A percentile compares a stretch with the other conserved stretches of the same genome.
Evolutionary conservation across 164 flowering plant species (phyloP).

Genomic region (Magnolia sinica): DNA sequence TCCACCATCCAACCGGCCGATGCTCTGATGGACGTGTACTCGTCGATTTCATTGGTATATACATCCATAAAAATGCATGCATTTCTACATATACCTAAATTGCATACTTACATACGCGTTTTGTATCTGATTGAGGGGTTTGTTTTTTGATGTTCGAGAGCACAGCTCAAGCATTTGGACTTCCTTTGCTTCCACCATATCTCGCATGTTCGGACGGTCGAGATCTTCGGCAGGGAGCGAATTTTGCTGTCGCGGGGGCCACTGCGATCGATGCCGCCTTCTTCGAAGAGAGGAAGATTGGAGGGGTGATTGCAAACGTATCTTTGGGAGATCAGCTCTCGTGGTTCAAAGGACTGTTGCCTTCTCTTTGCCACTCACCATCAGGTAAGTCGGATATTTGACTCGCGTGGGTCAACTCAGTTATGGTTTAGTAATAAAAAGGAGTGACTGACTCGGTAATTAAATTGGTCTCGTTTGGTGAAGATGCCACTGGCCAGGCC

Average conservation of each 20-base stretch:
- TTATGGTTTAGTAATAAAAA: neutral
- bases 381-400: neutral
- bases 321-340: conserved; percentile 27
- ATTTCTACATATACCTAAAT: neutral
- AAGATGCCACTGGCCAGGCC: too few relatives aligned
- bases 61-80: neutral
- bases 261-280: conserved; percentile 38
- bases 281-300: conserved; percentile 13
- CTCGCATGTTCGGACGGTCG: conserved; percentile 15
- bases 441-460: too few relatives aligned
- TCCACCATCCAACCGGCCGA: conserved; percentile 46
- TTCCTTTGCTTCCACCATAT: conserved; percentile 45
- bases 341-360: conserved; percentile 30
- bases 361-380: neutral
- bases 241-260: conserved; percentile 59
- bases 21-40: conserved; percentile 56
- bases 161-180: conserved; percentile 18
- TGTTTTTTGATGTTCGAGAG: neutral
- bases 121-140: too few relatives aligned
- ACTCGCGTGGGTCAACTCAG: neutral
- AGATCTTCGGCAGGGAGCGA: conserved; percentile 34
- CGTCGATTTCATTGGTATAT: conserved; percentile 53
- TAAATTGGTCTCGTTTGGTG: too few relatives aligned
- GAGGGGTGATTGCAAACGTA: neutral
- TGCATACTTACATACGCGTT: too few relatives aligned